These are phyloP conservation scores for Tolypocladium tropicale DNA, from an alignment of 2,329 filamentous ascomycete species.

Conservation along the genomic window DNA sequence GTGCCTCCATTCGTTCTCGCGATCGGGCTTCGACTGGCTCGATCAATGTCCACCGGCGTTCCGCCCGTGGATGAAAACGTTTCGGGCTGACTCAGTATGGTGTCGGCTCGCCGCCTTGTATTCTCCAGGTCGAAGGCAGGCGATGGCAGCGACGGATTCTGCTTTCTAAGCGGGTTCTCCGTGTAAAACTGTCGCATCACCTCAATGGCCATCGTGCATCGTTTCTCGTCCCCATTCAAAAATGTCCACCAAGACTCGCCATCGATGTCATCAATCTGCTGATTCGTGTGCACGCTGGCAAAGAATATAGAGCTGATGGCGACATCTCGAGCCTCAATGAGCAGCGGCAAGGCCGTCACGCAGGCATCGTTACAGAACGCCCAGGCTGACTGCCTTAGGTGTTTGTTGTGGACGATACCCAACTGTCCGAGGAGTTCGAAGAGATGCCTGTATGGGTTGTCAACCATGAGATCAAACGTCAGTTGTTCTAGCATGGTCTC, in stretches of 20 bases:
- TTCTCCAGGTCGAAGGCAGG: conserved; percentile 46
- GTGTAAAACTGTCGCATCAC: conserved; percentile 61
- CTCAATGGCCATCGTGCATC: conserved; percentile 64
- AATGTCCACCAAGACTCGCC: conserved; percentile 82
- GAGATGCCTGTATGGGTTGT: conserved; percentile 77
- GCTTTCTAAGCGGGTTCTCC: conserved; percentile 52
- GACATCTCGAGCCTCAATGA: conserved; percentile 70
- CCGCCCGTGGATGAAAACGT: conserved; percentile 36
- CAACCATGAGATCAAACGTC: conserved; percentile 87
- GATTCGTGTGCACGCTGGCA: conserved; percentile 62
- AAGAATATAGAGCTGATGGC: conserved; percentile 83
- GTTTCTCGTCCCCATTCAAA: conserved; percentile 58
- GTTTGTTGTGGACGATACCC: conserved; percentile 67
- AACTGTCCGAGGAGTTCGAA: conserved; percentile 72
- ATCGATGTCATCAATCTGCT: conserved; percentile 66
- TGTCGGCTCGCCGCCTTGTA: conserved; percentile 40
- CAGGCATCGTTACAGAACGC: conserved; percentile 87
- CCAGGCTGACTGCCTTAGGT: conserved; percentile 78
- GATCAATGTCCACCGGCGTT: conserved; percentile 37
- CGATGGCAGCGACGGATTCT: conserved; percentile 41
- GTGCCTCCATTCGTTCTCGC: conserved; percentile 27
- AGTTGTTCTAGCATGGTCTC: conserved; percentile 84
- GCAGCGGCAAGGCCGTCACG: conserved; percentile 72
- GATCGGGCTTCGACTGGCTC: conserved; percentile 38
- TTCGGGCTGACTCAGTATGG: conserved; percentile 28